phyloP scores from a whole-genome alignment of 2,329 filamentous ascomycete genomes.

The Remersonia thermophila region DNA sequence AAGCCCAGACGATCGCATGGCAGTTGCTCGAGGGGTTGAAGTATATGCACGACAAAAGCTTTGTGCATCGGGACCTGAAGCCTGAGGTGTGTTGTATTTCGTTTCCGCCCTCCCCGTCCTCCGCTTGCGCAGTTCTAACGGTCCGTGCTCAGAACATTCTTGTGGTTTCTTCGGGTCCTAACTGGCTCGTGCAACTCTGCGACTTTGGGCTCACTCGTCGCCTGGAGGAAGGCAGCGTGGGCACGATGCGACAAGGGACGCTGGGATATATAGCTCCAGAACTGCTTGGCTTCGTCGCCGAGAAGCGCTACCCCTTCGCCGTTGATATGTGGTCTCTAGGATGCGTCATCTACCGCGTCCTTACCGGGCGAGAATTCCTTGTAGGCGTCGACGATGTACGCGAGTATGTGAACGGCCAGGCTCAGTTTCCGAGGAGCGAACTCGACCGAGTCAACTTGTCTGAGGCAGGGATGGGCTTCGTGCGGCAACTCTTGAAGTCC shows the following conservation, averaged over 20 bases:
- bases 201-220: constrained; percentile 5
- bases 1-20: not conserved
- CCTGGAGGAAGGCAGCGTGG: not conserved
- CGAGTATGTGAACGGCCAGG: not conserved
- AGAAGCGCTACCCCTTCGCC: not conserved
- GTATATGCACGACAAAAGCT: constrained; percentile 6
- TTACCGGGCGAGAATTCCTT: not conserved
- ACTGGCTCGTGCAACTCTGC: constrained; percentile 7
- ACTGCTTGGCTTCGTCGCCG: constrained; percentile 1
- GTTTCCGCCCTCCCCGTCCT: not conserved
- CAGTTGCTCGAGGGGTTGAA: not conserved
- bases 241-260: constrained; percentile 2
- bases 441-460: no score
- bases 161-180: constrained; percentile 1
- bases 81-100: not conserved
- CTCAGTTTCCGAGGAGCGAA: no score
- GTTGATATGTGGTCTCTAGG: constrained; percentile 8
- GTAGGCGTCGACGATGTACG: not conserved
- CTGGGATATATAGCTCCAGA: constrained; percentile 6
- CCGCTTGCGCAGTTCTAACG: not conserved
- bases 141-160: constrained; percentile 6
- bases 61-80: constrained; percentile 1
- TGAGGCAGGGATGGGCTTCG: no score
- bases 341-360: constrained; percentile 4
- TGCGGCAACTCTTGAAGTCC: no score